Evolutionary conservation across 1,284 basidiomycete genomes (phyloP), one percentile per base, ranked within the genome.

Genomic region (Malassezia sp.): DNA sequence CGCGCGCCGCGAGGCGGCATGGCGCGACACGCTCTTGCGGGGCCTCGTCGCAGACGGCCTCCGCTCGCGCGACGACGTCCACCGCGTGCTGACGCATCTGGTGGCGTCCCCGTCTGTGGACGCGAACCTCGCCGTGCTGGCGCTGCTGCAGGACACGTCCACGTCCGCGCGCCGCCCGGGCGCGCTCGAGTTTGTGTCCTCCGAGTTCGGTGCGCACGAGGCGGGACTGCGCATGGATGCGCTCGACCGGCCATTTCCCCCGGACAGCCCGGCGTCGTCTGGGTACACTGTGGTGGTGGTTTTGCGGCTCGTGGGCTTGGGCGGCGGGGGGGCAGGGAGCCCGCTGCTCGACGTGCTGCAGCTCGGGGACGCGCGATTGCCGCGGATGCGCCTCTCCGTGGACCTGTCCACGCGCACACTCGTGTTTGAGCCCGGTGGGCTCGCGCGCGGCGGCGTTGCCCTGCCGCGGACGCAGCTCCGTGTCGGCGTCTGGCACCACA

Each of bases 191-290:
- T 58, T 66, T 44, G 50, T 42, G 34, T 48, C 56, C 42, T 40
- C 42, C 11, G 45, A 42, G 8, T n/a, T 12, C 18, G 14, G 10
- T 3, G 44, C 18, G 5, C 23, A n/a, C 7, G 22, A 21, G n/a
- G 23, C 49, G 48, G 26, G 60, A 52, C 2, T 54, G 57, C 39
- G 50, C 52, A 5, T 64, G 59, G 17, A 28, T 59, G 17, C 52
- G 23, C 41, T 67, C 10, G 45, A 46, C 5, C 50, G 57, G 2
- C 59, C 60, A 4, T 67, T 67, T 38, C 64, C 64, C 3, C 57
- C 59, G 8, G 21, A 31, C 5, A 15, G 36, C 0, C 1, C 54
- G 0, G 18, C 39, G 2, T 56, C 59, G 1, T 42, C 37, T 10
- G 63, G 64, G 15, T 63, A 55, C 26, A 54, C 59, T 9, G 54